Percentiles rank a stretch among this genome's conserved stretches.
Conservation (phyloP, 2,329 filamentous ascomycete genomes). For the Beauveria varroae region DNA sequence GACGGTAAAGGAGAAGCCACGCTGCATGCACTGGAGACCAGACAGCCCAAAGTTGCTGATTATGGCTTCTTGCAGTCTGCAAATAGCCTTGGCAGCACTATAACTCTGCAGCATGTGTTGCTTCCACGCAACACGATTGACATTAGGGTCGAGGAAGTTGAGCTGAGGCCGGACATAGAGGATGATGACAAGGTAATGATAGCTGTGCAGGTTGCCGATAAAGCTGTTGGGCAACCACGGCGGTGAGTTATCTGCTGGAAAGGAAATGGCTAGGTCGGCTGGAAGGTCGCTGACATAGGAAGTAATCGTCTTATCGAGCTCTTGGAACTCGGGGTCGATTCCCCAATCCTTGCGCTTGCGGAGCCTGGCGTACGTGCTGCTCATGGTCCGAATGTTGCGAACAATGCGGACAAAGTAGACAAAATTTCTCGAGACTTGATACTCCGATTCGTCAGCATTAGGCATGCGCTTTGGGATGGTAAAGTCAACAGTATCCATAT, state of each 20-base stretch:
- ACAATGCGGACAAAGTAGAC: constrained; percentile 72
- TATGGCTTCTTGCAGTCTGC: constrained; percentile 78
- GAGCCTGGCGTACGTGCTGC: constrained; percentile 63
- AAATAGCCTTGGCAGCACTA: constrained; percentile 74
- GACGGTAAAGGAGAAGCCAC: constrained; percentile 93
- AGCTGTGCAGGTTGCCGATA: constrained; percentile 80
- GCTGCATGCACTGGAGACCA: constrained; percentile 83
- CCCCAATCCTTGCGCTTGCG: constrained; percentile 81
- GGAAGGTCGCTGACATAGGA: constrained; percentile 73
- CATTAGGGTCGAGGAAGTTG: constrained; percentile 65
- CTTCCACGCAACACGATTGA: constrained; percentile 71
- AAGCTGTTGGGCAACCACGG: constrained; percentile 85
- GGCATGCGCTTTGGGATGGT: constrained; percentile 54
- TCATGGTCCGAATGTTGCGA: constrained; percentile 70
- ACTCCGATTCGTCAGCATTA: constrained; percentile 67
- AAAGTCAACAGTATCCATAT: constrained; percentile 69
- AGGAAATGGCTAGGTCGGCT: constrained; percentile 67
- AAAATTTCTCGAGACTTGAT: constrained; percentile 74
- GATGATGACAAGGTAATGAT: constrained; percentile 79
- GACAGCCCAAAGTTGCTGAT: constrained; percentile 67
- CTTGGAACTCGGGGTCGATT: constrained; percentile 72
- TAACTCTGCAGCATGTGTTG: constrained; percentile 83
- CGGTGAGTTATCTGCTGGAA: constrained; percentile 68
- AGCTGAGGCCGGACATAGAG: constrained; percentile 84
- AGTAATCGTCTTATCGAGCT: constrained; percentile 69